phyloP scores from a whole-genome alignment of 345 rosid species.

The Moricandia arvensis region DNA sequence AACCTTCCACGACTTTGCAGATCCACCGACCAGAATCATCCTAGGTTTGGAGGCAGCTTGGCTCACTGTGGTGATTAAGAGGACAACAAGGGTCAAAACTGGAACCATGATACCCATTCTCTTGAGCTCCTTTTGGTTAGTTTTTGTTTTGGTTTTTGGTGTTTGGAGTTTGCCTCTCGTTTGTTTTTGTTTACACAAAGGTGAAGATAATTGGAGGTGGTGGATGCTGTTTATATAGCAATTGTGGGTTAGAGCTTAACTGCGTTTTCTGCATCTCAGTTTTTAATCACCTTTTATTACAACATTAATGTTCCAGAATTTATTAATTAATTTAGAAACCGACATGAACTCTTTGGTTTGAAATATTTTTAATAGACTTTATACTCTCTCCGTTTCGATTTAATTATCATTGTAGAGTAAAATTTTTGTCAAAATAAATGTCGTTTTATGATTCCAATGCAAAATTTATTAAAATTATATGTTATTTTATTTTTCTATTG shows the following conservation, averaged over 20 bases:
- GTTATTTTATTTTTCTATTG: too few relatives aligned
- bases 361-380: neutral
- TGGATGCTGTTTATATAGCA: slow-evolving; percentile 24
- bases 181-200: neutral
- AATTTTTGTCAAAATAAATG: too few relatives aligned
- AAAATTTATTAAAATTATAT: too few relatives aligned
- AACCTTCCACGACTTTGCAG: slow-evolving; percentile 49
- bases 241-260: slow-evolving; percentile 7
- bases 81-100: slow-evolving; percentile 25
- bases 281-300: neutral
- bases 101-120: slow-evolving; percentile 19
- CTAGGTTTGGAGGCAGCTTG: slow-evolving; percentile 40
- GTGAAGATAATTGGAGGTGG: slow-evolving; percentile 16
- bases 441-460: too few relatives aligned
- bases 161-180: slow-evolving; percentile 13
- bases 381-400: too few relatives aligned
- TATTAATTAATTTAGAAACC: neutral
- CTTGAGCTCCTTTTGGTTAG: neutral
- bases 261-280: neutral
- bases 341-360: neutral
- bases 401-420: too few relatives aligned
- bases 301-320: neutral
- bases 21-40: slow-evolving; percentile 57
- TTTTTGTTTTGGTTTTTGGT: neutral
- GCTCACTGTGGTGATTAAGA: slow-evolving; percentile 30